Percentiles rank a stretch among this genome's conserved stretches.
Conservation (phyloP, 2,329 filamentous ascomycete genomes). For the Fusarium ramigenum region DNA sequence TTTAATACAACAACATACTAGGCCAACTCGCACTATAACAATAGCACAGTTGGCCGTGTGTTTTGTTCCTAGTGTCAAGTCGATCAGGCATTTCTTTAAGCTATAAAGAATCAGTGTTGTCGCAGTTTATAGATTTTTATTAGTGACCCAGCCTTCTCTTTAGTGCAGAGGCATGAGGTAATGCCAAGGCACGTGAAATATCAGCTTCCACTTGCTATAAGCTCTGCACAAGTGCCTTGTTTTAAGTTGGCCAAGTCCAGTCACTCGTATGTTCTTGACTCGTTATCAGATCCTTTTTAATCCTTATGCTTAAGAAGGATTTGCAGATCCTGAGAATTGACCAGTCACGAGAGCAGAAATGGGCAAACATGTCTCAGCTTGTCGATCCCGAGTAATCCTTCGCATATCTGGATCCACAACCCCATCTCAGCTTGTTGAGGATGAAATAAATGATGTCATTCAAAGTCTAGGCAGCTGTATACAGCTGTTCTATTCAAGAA, state of each 20-base stretch:
- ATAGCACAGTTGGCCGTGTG: background rate
- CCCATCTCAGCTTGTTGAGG: background rate
- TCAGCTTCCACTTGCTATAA: rapidly evolving
- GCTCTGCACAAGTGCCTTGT: background rate
- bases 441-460: background rate
- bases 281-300: background rate
- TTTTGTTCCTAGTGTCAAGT: rapidly evolving
- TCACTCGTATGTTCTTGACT: background rate
- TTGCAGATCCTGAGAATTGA: background rate
- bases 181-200: background rate
- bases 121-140: no score
- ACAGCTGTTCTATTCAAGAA: rapidly evolving
- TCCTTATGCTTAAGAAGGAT: background rate
- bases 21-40: background rate
- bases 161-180: background rate
- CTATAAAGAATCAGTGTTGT: no score
- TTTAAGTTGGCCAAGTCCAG: background rate
- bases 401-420: background rate
- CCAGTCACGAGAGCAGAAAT: background rate
- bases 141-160: background rate
- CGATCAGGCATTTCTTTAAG: background rate
- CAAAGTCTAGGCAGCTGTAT: background rate
- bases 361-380: background rate
- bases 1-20: background rate
- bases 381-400: background rate